Evolutionary conservation across 2,329 filamentous ascomycete genomes (phyloP), one percentile per base, ranked within the genome.

Genomic region (Tolypocladium album): DNA sequence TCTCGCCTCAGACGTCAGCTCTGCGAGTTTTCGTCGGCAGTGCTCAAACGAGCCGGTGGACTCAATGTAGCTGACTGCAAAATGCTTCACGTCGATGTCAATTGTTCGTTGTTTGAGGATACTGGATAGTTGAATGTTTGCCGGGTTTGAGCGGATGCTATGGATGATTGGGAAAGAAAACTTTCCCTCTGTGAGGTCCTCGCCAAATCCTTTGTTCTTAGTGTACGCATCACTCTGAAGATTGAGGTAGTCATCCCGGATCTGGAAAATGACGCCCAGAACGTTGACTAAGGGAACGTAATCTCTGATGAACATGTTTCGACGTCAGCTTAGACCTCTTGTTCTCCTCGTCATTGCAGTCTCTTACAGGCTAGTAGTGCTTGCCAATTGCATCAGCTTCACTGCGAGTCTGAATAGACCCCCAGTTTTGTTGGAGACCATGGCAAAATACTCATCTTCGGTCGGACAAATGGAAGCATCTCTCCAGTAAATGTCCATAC

Each of bases 401-500:
- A 92, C 85, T 24, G 87, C 88, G 4, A 93, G 74, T 34, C 89
- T 80, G 76, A 93, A 92, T 1, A 94, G 78, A 0, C 89, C 90
- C 47, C 89, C 89, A 0, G 89, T 93, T 75, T 93, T 93, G 75
- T 92, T 90, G 64, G 83, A 83, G 20, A 93, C 88, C 89, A 93
- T 92, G 70, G 92, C 87, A 22, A 92, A 80, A 73, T 93, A 93
- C 72, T 92, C 89, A 65, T 89, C 87, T 73, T 92, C 89, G 56
- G 82, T 88, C 7, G 89, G 89, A 72, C 88, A 92, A 27, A 85
- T 90, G 60, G 92, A 76, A 24, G 85, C 88, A 74, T 92, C 88
- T 60, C 88, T 81, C 89, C 90, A 94, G 75, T 88, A 92, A 40
- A 94, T 79, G 68, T 94, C 90, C 87, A 92, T 90, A 61, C 90